phyloP scores from a whole-genome alignment of 2,329 filamentous ascomycete genomes.

The Phaeosphaeria sp. region DNA sequence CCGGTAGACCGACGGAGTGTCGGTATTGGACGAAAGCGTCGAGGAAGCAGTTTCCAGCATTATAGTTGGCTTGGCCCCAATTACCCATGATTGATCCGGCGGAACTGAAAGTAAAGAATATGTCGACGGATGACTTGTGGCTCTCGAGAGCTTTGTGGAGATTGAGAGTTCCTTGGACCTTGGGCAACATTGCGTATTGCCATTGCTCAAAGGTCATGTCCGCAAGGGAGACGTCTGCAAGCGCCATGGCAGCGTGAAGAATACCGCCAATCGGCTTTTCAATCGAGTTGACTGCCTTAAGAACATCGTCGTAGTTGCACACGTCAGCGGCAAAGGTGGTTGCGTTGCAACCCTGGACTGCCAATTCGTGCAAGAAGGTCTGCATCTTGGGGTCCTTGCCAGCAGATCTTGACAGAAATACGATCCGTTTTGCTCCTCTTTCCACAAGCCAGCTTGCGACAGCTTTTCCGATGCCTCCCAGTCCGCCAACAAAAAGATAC shows the following conservation, averaged over 20 bases:
- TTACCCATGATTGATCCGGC: conserved; percentile 29
- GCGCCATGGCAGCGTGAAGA: conserved; percentile 14
- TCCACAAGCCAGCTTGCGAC: conserved; percentile 24
- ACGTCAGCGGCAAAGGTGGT: conserved; percentile 9
- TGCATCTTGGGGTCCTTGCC: conserved; percentile 5
- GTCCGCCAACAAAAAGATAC: conserved; percentile 29
- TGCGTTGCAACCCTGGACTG: conserved; percentile 13
- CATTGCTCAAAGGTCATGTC: conserved; percentile 20
- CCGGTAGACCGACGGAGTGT: conserved; percentile 32
- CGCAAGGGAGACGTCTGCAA: conserved; percentile 17
- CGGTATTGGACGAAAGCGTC: conserved; percentile 28
- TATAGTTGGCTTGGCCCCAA: conserved; percentile 54
- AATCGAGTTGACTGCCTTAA: conserved; percentile 17
- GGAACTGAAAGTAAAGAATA: conserved; percentile 38
- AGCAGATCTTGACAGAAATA: conserved; percentile 19
- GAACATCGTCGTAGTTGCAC: conserved; percentile 8
- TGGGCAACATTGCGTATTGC: conserved; percentile 12
- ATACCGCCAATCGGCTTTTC: conserved; percentile 2
- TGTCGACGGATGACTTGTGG: conserved; percentile 19
- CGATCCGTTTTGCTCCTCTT: conserved; percentile 21
- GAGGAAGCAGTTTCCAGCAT: conserved; percentile 51
- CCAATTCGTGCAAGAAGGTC: conserved; percentile 8
- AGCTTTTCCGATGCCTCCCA: conserved; percentile 26
- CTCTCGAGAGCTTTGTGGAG: conserved; percentile 19
- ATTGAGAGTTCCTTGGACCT: conserved; percentile 29